Conservation (phyloP, 1,284 basidiomycete genomes). For the Erythrobasidium hasegawianum region DNA sequence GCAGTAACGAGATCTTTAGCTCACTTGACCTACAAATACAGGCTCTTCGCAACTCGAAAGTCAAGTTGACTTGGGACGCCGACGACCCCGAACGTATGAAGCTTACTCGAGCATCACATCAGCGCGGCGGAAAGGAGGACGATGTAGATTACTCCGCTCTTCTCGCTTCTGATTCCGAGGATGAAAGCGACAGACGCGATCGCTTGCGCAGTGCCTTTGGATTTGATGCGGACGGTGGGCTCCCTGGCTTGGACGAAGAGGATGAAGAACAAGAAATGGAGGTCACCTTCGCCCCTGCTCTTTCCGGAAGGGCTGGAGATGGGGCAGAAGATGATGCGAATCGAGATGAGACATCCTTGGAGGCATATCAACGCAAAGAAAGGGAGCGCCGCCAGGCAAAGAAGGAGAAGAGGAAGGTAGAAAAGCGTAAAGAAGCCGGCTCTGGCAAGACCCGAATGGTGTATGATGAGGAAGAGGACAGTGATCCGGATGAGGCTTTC, state of each 20-base stretch:
- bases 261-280: constrained; percentile 61
- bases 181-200: constrained; percentile 50
- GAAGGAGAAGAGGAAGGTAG: constrained; percentile 53
- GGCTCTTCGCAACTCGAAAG: constrained; percentile 97
- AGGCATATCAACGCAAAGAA: constrained; percentile 73
- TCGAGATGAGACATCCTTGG: constrained; percentile 71
- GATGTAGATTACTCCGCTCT: constrained; percentile 81
- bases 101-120: constrained; percentile 59
- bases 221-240: constrained; percentile 27
- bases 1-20: too few relatives aligned
- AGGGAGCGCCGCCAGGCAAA: constrained; percentile 75
- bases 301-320: constrained; percentile 55
- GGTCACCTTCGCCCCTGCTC: constrained; percentile 84
- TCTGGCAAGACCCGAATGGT: constrained; percentile 30
- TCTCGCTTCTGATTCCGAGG: constrained; percentile 66
- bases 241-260: constrained; percentile 34
- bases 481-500: constrained; percentile 35
- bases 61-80: constrained; percentile 97
- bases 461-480: constrained; percentile 37
- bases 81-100: constrained; percentile 83
- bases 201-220: constrained; percentile 37
- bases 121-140: constrained; percentile 57
- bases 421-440: constrained; percentile 41
- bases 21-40: constrained; percentile 47
- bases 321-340: constrained; percentile 49